Evolutionary conservation across 352 stramenopile species (phyloP).

Genomic region (Elongisporangium anandrum): DNA sequence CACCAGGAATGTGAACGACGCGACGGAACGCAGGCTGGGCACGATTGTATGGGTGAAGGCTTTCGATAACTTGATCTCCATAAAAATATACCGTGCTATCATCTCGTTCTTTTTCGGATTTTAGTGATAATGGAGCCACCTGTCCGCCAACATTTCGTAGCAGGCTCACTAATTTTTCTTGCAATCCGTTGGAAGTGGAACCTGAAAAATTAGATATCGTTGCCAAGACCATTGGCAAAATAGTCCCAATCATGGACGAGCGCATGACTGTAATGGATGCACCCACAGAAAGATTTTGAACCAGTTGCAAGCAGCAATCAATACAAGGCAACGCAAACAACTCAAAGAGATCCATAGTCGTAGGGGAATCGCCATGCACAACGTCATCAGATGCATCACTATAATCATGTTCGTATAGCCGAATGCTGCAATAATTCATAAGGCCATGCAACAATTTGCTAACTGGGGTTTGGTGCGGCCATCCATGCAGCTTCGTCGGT

Average conservation of each 20-base stretch:
- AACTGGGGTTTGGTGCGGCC: constrained; percentile 26
- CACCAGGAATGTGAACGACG: constrained; percentile 48
- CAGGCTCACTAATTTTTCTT: background rate
- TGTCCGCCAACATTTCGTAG: background rate
- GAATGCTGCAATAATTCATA: constrained; percentile 42
- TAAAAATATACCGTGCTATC: constrained; percentile 24
- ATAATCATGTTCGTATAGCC: constrained; percentile 19
- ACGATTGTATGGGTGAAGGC: constrained; percentile 58
- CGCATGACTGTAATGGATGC: constrained; percentile 9
- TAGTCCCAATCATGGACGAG: constrained; percentile 32
- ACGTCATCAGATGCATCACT: background rate
- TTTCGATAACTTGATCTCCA: constrained; percentile 51
- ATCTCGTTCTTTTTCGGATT: background rate
- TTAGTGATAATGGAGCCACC: background rate
- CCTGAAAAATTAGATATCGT: constrained; percentile 40
- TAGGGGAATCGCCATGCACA: background rate
- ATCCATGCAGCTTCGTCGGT: constrained; percentile 1
- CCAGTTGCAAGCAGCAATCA: constrained; percentile 21
- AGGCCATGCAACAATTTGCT: constrained; percentile 37
- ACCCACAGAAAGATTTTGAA: background rate
- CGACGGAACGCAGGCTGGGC: constrained; percentile 54
- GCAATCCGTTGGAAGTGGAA: background rate
- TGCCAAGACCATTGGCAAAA: constrained; percentile 40
- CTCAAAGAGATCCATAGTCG: constrained; percentile 26
- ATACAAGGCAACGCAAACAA: constrained; percentile 39